These are phyloP conservation scores for Boletus reticuloceps DNA, from an alignment of 768 basidiomycete species.

Conservation along the genomic window DNA sequence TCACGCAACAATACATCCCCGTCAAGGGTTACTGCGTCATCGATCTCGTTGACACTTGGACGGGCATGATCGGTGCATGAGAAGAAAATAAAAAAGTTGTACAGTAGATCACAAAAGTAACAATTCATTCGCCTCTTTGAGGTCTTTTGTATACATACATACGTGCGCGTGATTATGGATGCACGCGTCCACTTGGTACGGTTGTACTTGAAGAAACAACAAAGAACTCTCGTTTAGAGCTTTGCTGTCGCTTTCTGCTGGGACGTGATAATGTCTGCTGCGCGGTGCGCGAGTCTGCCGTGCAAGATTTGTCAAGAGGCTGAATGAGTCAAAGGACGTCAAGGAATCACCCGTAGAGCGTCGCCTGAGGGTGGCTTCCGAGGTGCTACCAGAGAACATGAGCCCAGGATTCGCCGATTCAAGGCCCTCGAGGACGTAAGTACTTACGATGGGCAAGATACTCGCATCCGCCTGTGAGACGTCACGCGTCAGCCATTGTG, in stretches of 20 bases:
- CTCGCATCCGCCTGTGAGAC: slow-evolving; percentile 15
- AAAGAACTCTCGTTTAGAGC: too few relatives aligned
- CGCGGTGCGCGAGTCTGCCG: slow-evolving; percentile 10
- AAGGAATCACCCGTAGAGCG: slow-evolving; percentile 12
- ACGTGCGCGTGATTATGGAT: too few relatives aligned
- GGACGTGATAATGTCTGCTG: slow-evolving; percentile 4
- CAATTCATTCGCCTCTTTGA: not conserved
- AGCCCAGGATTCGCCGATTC: not conserved
- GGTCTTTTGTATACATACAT: not conserved
- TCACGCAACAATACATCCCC: slow-evolving; percentile 94
- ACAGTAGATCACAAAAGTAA: too few relatives aligned
- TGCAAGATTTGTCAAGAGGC: not conserved
- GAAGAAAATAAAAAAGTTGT: not conserved
- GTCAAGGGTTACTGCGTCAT: slow-evolving; percentile 81
- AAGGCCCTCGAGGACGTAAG: not conserved
- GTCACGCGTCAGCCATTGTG: not conserved
- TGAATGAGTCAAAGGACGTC: not conserved
- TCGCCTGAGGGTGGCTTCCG: slow-evolving; percentile 17
- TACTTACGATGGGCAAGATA: slow-evolving; percentile 15
- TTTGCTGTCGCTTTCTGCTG: not conserved
- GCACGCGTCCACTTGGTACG: too few relatives aligned
- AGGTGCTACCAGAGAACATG: slow-evolving; percentile 7
- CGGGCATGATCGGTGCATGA: slow-evolving; percentile 46
- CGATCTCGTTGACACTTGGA: slow-evolving; percentile 82
- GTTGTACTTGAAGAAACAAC: too few relatives aligned